Base-by-base conservation (phyloP, 2,329 filamentous ascomycete genomes). In the Talaromyces funiculosus region DNA sequence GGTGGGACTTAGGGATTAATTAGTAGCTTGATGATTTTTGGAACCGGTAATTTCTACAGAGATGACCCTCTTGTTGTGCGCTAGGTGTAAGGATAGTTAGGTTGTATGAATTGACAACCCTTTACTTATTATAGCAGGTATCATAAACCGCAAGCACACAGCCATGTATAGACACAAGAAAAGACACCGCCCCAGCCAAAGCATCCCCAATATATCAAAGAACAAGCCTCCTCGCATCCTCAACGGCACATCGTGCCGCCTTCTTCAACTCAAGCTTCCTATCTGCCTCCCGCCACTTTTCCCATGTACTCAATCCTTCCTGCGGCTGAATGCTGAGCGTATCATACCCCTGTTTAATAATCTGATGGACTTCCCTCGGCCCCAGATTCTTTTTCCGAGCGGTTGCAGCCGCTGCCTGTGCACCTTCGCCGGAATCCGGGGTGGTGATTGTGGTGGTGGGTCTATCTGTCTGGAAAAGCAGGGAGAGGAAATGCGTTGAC, bases 301-400 rank as follows among this genome's bases (percentile, higher is more conserved):
- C 90, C 90, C 91, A 96, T 38, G 86, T 85, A 72, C 93, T 92
- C 66, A 96, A 73, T 0, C 90, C 92, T 71, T 96, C 92, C 68
- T 88, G 91, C 0, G 90, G 86, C 75, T 95, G 90, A 59, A 99
- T 95, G 64, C 89, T 93, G 68, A 99, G 76, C 37, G 92, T 96
- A 74, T 97, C 93, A 70, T 97, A 97, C 0, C 94, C 94, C 73
- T 95, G 89, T 77, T 96, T 96, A 74, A 99, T 97, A 29, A 97
- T 90, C 65, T 90, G 88, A 43, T 88, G 88, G 40, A 99, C 92
- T 72, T 97, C 90, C 54, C 85, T 81, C 38, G 89, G 92, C 61
- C 90, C 96, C 62, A 97, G 78, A 66, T 89, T 86, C 68, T 86
- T 89, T 62, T 84, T 83, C 66, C 69, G 66, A 63, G 45, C 67